Conservation (phyloP, 2,329 filamentous ascomycete species). For the Trichothecium roseum region DNA sequence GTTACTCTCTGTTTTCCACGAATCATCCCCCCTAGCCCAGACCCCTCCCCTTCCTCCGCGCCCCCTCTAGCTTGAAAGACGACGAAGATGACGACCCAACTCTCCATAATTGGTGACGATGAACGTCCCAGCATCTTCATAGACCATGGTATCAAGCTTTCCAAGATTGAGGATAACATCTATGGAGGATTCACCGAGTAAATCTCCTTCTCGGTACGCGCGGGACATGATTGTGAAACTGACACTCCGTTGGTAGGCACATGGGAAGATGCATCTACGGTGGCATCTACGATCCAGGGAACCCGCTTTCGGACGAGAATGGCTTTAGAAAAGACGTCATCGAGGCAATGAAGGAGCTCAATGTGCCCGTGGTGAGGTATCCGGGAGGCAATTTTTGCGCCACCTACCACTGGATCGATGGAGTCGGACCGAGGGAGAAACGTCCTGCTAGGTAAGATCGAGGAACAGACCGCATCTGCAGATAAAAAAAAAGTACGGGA, state of each 20-base stretch:
- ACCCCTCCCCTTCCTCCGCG: background rate
- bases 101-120: slow-evolving; percentile 54
- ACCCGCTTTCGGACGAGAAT: slow-evolving; percentile 59
- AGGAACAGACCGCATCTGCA: background rate
- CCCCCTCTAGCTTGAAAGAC: no score
- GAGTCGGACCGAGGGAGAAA: slow-evolving; percentile 61
- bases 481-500: background rate
- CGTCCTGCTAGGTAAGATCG: slow-evolving; percentile 39
- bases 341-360: slow-evolving; percentile 59
- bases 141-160: slow-evolving; percentile 53
- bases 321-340: slow-evolving; percentile 76
- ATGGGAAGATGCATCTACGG: slow-evolving; percentile 87
- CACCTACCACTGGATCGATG: slow-evolving; percentile 79
- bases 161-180: slow-evolving; percentile 68
- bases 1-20: no score
- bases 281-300: slow-evolving; percentile 72
- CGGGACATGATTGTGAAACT: no score
- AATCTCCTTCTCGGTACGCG: slow-evolving; percentile 22
- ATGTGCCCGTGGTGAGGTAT: slow-evolving; percentile 68
- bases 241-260: no score
- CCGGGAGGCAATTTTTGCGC: slow-evolving; percentile 78
- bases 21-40: background rate
- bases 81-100: slow-evolving; percentile 56
- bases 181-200: slow-evolving; percentile 82
- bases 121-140: slow-evolving; percentile 55